These are phyloP conservation scores for Aspergillus sp. DNA, from an alignment of 2,329 filamentous ascomycete genomes.

Conservation along the genomic window DNA sequence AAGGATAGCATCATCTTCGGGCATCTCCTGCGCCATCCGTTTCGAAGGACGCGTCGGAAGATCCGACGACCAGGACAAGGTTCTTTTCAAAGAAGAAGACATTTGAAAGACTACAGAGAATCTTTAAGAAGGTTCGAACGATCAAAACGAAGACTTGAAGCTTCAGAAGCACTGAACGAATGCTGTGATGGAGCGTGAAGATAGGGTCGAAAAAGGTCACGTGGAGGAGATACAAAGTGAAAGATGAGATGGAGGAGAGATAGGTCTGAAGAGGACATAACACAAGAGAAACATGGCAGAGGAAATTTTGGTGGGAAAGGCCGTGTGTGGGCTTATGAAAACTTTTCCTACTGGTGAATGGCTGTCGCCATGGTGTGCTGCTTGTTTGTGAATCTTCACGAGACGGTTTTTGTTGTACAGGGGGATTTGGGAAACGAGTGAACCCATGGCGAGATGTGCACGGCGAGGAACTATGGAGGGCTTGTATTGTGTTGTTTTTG, in stretches of 20 bases:
- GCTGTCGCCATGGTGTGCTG: too few species aligned
- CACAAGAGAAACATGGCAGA: not conserved
- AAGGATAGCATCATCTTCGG: not conserved
- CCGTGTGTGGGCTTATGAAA: too few species aligned
- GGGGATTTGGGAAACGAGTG: too few species aligned
- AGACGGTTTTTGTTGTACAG: too few species aligned
- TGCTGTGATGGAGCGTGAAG: not conserved
- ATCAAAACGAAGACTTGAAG: too few species aligned
- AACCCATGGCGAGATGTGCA: too few species aligned
- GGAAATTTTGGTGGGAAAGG: not conserved
- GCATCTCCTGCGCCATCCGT: not conserved
- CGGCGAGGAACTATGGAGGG: too few species aligned
- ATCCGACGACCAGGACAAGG: not conserved
- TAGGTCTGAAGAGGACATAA: not conserved
- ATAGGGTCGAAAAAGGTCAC: slow-evolving; percentile 15
- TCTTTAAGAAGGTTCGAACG: not conserved
- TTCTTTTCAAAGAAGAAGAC: slow-evolving; percentile 1
- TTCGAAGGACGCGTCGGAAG: slow-evolving; percentile 10
- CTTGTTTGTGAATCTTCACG: too few species aligned
- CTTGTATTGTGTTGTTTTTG: too few species aligned
- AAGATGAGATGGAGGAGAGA: not conserved
- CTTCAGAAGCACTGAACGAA: too few species aligned
- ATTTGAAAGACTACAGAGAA: not conserved
- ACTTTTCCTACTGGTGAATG: too few species aligned
- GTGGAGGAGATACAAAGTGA: slow-evolving; percentile 10